These are phyloP conservation scores for Cercophora samala DNA, from an alignment of 495 filamentous ascomycete species.

Conservation along the genomic window DNA sequence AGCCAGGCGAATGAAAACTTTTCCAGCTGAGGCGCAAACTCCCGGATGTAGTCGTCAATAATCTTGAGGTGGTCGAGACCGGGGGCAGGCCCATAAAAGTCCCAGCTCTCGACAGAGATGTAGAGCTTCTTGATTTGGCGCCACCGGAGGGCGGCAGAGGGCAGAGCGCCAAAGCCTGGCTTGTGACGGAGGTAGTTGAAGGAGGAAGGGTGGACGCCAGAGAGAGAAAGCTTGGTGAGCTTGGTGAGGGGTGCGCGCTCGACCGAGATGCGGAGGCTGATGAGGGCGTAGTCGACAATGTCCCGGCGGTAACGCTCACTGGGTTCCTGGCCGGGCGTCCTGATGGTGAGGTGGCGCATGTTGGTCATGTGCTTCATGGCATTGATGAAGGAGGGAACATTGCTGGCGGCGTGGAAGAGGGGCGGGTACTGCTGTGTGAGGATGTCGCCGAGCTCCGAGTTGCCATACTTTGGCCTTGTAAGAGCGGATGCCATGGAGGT, in stretches of 20 bases:
- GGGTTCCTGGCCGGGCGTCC: conserved; percentile 65
- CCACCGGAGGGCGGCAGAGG: conserved; percentile 63
- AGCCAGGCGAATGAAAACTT: conserved; percentile 69
- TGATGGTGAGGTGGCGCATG: conserved; percentile 65
- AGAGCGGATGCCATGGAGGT: conserved; percentile 46
- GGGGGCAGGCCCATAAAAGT: conserved; percentile 50
- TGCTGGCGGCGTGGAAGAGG: conserved; percentile 79
- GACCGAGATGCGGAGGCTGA: conserved; percentile 71
- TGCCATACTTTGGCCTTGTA: conserved; percentile 61
- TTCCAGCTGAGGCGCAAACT: conserved; percentile 58
- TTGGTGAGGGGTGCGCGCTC: conserved; percentile 60
- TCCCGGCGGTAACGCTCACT: conserved; percentile 65
- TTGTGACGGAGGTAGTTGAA: conserved; percentile 66
- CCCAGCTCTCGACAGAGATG: conserved; percentile 64
- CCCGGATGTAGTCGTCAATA: conserved; percentile 67
- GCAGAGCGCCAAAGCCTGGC: conserved; percentile 63
- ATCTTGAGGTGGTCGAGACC: conserved; percentile 70
- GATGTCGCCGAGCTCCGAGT: conserved; percentile 60
- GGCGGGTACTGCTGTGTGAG: conserved; percentile 77
- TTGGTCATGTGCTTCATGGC: conserved; percentile 61
- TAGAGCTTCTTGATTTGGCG: conserved; percentile 65
- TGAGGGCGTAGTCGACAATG: conserved; percentile 77
- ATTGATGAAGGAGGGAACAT: conserved; percentile 71
- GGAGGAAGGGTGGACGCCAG: conserved; percentile 63
- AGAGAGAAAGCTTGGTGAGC: conserved; percentile 61